phyloP scores from a whole-genome alignment of 179 eudicot genomes.

The Vitellaria paradoxa region DNA sequence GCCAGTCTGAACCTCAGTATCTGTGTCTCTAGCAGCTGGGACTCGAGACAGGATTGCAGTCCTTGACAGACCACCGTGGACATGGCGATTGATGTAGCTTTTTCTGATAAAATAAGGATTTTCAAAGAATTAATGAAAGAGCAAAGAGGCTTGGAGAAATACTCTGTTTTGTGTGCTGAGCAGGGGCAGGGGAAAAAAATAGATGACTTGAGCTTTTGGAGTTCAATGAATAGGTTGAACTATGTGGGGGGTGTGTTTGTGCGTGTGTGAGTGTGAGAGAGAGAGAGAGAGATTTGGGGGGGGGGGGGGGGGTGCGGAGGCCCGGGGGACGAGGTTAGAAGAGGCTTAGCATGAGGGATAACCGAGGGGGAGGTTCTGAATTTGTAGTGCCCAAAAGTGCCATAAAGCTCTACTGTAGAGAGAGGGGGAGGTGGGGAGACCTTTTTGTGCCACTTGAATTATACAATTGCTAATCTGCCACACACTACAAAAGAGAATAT shows the following conservation, averaged over 20 bases:
- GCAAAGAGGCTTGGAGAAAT: neutral
- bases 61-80: slow-evolving; percentile 51
- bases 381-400: slow-evolving; percentile 41
- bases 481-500: slow-evolving; percentile 5
- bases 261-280: neutral
- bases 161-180: neutral
- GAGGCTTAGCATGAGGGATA: slow-evolving; percentile 24
- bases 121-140: slow-evolving; percentile 13
- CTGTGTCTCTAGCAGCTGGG: slow-evolving; percentile 36
- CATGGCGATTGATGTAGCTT: slow-evolving; percentile 37
- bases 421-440: neutral
- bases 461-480: slow-evolving; percentile 15
- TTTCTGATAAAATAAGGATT: neutral
- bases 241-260: too few species aligned
- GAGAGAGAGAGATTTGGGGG: neutral
- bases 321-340: neutral
- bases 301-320: neutral
- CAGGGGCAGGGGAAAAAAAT: neutral
- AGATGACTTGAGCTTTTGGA: neutral
- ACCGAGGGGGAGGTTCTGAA: slow-evolving; percentile 27
- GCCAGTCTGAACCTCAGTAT: slow-evolving; percentile 40
- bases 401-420: neutral
- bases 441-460: slow-evolving; percentile 22
- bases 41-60: slow-evolving; percentile 27
- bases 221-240: neutral